Percentiles rank a stretch among this genome's conserved stretches.
phyloP scores from a whole-genome alignment of 176 grass and related monocot species.

The Elaeis guineensis region DNA sequence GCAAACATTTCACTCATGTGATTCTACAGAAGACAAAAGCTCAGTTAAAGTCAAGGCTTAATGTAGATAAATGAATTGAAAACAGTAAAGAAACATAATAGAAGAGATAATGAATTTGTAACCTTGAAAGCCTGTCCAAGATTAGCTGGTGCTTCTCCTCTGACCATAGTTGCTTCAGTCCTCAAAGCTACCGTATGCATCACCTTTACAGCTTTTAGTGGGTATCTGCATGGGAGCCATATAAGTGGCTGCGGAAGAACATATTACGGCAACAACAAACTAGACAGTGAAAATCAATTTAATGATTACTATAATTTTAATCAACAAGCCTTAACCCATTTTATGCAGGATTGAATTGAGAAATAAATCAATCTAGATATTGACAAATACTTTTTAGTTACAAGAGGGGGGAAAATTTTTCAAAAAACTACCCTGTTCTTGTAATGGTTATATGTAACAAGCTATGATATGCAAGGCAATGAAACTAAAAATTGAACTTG shows the following conservation, averaged over 20 bases:
- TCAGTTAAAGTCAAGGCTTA: slow-evolving; percentile 6
- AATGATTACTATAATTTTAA: too few species aligned
- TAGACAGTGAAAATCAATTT: too few species aligned
- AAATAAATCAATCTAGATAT: too few species aligned
- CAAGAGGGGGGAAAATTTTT: too few species aligned
- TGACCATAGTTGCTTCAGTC: slow-evolving; percentile 76
- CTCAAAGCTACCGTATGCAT: slow-evolving; percentile 94
- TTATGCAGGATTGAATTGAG: too few species aligned
- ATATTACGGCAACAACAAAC: background rate
- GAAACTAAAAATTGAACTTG: too few species aligned
- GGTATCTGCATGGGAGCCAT: slow-evolving; percentile 43
- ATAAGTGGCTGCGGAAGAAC: background rate
- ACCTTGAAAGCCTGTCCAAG: slow-evolving; percentile 90
- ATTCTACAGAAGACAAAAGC: slow-evolving; percentile 33
- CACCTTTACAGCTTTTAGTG: slow-evolving; percentile 99
- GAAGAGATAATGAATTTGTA: slow-evolving; percentile 8
- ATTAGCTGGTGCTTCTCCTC: slow-evolving; percentile 54
- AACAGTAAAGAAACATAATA: slow-evolving; percentile 3
- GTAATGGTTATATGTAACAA: too few species aligned
- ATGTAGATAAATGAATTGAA: slow-evolving; percentile 1
- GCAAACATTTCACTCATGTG: slow-evolving; percentile 99
- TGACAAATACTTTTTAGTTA: too few species aligned
- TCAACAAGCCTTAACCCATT: too few species aligned
- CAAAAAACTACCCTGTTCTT: too few species aligned
- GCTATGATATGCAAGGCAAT: too few species aligned